Evolutionary conservation across 306 rosid genomes (phyloP).

Genomic region (Rubus parviflorus): DNA sequence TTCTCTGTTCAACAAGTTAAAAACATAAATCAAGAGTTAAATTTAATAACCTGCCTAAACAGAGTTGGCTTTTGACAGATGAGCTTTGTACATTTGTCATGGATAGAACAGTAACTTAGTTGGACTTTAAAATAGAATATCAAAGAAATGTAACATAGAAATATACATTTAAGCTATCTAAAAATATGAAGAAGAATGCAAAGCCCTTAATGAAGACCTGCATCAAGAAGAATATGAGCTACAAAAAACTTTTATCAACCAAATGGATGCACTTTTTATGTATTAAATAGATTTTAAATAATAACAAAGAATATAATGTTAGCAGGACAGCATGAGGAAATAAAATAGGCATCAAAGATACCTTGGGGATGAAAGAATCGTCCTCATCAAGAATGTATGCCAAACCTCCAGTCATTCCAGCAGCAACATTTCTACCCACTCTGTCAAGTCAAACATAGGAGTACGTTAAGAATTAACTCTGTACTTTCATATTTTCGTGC

Average conservation of each 20-base stretch:
- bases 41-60: not conserved
- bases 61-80: not conserved
- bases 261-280: not conserved
- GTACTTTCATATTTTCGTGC: constrained; percentile 9
- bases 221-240: not conserved
- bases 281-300: not conserved
- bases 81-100: not conserved
- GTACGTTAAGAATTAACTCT: constrained; percentile 17
- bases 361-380: constrained; percentile 82
- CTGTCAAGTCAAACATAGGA: constrained; percentile 49
- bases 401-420: constrained; percentile 99
- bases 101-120: not conserved
- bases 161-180: not conserved
- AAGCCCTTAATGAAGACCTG: not conserved
- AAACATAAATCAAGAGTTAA: not conserved
- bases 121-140: not conserved
- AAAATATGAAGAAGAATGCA: not conserved
- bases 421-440: constrained; percentile 99
- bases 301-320: not conserved
- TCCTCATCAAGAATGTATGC: constrained; percentile 96
- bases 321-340: not conserved
- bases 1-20: not conserved
- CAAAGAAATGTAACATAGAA: not conserved
- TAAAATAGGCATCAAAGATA: constrained; percentile 29
- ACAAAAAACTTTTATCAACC: not conserved